These are phyloP conservation scores for Lizanozyma gosingica DNA, from an alignment of 1,139 yeast genomes.

Conservation along the genomic window DNA sequence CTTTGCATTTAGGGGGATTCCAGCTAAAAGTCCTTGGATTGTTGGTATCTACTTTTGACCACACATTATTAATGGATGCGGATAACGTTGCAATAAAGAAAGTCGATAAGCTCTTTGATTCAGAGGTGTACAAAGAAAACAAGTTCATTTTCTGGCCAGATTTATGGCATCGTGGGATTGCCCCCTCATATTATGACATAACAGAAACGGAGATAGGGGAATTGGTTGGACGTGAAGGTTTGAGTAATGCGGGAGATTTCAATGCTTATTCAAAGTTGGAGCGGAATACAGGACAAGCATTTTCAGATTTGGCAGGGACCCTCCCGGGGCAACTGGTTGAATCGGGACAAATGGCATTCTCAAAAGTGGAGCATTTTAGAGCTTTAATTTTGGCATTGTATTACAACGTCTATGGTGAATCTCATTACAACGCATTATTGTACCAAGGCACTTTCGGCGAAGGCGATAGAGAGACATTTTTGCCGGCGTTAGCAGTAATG, in stretches of 20 bases:
- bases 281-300: conserved; percentile 12
- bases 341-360: conserved; percentile 28
- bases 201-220: conserved; percentile 25
- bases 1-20: conserved; percentile 15
- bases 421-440: conserved; percentile 21
- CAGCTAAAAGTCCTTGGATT: conserved; percentile 26
- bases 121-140: conserved; percentile 19
- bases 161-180: conserved; percentile 26
- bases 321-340: conserved; percentile 23
- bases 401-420: conserved; percentile 22
- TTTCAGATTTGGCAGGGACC: conserved; percentile 25
- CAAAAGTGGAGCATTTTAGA: conserved; percentile 22
- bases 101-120: conserved; percentile 18
- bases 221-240: conserved; percentile 20
- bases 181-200: conserved; percentile 27
- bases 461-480: conserved; percentile 32
- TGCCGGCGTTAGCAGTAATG: conserved; percentile 30
- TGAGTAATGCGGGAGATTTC: conserved; percentile 11
- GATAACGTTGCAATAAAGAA: conserved; percentile 27
- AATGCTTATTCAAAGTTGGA: background rate
- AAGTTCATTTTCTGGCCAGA: conserved; percentile 33
- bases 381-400: conserved; percentile 23
- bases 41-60: conserved; percentile 26
- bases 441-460: conserved; percentile 31
- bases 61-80: conserved; percentile 26